Percentiles rank a stretch among this genome's conserved stretches.
Evolutionary conservation across 208 protist genomes (phyloP).

Genomic region (Leishmania amazonensis): DNA sequence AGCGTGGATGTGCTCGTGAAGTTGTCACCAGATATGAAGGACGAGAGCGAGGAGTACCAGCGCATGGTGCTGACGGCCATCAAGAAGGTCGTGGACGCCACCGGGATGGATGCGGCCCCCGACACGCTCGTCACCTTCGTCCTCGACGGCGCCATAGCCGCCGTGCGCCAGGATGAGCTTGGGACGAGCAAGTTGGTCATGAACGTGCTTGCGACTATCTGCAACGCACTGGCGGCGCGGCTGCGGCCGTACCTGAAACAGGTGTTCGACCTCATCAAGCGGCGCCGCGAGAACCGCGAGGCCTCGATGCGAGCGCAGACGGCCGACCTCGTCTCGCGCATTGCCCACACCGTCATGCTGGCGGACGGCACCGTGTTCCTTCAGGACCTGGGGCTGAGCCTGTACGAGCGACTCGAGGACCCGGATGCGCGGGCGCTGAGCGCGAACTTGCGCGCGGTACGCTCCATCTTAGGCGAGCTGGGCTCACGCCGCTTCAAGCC

Average conservation of each 20-base stretch:
- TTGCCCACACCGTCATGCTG: conserved; percentile 94
- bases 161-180: conserved; percentile 96
- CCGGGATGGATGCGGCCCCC: conserved; percentile 92
- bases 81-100: conserved; percentile 74
- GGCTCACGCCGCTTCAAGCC: conserved; percentile 97
- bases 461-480: conserved; percentile 97
- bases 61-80: conserved; percentile 96
- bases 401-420: conserved; percentile 98
- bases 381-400: conserved; percentile 94
- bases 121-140: conserved; percentile 92
- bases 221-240: conserved; percentile 94
- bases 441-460: conserved; percentile 96
- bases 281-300: conserved; percentile 95
- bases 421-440: conserved; percentile 98
- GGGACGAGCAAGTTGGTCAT: conserved; percentile 88
- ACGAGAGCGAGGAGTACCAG: conserved; percentile 98
- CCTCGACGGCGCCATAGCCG: conserved; percentile 97
- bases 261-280: conserved; percentile 97
- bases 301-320: conserved; percentile 95
- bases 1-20: conserved; percentile 91
- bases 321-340: conserved; percentile 95
- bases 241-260: conserved; percentile 95
- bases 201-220: conserved; percentile 94
- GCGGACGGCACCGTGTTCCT: conserved; percentile 96
- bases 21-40: conserved; percentile 98